These are phyloP conservation scores for Hypoxylon sp. DNA, from an alignment of 2,329 filamentous ascomycete species.

Conservation along the genomic window DNA sequence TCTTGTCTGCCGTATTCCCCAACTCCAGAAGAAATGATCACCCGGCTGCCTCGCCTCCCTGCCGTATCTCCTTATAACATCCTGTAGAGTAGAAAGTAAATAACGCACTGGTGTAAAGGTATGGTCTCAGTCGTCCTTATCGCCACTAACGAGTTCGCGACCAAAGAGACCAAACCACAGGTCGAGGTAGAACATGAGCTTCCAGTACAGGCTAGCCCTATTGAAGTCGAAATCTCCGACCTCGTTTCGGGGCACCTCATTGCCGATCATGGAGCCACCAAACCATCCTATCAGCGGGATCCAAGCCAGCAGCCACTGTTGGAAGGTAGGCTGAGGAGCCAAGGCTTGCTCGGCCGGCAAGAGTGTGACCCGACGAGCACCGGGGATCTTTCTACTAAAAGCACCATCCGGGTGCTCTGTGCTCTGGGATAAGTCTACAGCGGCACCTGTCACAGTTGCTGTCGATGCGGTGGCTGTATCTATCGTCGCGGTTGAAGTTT, in stretches of 20 bases:
- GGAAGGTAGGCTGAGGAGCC: constrained; percentile 74
- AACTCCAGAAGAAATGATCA: constrained; percentile 25
- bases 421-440: constrained; percentile 22
- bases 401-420: constrained; percentile 48
- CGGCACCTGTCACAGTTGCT: constrained; percentile 59
- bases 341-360: constrained; percentile 78
- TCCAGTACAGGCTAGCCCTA: constrained; percentile 75
- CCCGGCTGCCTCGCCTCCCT: constrained; percentile 3
- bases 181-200: constrained; percentile 74
- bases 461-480: constrained; percentile 65
- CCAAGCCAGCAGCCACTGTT: constrained; percentile 72
- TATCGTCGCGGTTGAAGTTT: constrained; percentile 67
- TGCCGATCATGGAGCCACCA: constrained; percentile 79
- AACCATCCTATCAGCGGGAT: constrained; percentile 81
- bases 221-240: constrained; percentile 83
- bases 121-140: constrained; percentile 67
- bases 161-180: constrained; percentile 69
- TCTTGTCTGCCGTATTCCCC: constrained; percentile 14
- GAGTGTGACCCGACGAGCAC: constrained; percentile 73
- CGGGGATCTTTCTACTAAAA: constrained; percentile 74
- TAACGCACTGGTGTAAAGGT: not conserved
- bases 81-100: constrained; percentile 3
- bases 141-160: constrained; percentile 68
- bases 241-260: constrained; percentile 79
- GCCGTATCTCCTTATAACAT: not conserved